Evolutionary conservation across 352 stramenopile genomes (phyloP).

Genomic region (Globisporangium radiosum): DNA sequence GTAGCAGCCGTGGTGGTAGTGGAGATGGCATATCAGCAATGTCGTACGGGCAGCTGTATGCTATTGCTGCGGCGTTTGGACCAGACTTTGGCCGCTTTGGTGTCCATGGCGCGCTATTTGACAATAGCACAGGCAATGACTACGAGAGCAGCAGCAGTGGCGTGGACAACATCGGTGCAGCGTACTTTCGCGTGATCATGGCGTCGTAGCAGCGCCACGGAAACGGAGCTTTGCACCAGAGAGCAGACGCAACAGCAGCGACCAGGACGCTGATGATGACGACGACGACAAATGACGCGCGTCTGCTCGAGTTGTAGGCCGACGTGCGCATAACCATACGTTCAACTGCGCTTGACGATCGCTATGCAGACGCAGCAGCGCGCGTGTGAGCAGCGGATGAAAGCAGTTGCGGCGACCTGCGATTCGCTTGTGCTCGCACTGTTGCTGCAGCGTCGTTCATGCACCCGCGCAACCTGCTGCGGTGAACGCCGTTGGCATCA

Average conservation of each 20-base stretch:
- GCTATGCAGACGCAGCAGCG: neutral
- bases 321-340: neutral
- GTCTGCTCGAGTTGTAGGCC: neutral
- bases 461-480: slow-evolving; percentile 36
- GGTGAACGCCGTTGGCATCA: slow-evolving; percentile 33
- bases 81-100: neutral
- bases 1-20: neutral
- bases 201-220: slow-evolving; percentile 9
- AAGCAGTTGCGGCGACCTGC: too few relatives aligned
- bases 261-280: neutral
- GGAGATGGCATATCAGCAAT: neutral
- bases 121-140: neutral
- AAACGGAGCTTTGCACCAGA: neutral
- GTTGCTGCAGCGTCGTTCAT: slow-evolving; percentile 14
- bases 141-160: neutral
- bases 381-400: too few relatives aligned
- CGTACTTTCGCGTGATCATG: slow-evolving; percentile 36
- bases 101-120: slow-evolving; percentile 1
- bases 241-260: neutral
- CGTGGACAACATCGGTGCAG: slow-evolving; percentile 20
- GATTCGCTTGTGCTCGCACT: too few relatives aligned
- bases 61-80: neutral
- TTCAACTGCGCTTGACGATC: neutral
- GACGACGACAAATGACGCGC: neutral
- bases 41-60: neutral